phyloP scores from a whole-genome alignment of 108 stramenopile species.

The Fragilariopsis cylindrus region DNA sequence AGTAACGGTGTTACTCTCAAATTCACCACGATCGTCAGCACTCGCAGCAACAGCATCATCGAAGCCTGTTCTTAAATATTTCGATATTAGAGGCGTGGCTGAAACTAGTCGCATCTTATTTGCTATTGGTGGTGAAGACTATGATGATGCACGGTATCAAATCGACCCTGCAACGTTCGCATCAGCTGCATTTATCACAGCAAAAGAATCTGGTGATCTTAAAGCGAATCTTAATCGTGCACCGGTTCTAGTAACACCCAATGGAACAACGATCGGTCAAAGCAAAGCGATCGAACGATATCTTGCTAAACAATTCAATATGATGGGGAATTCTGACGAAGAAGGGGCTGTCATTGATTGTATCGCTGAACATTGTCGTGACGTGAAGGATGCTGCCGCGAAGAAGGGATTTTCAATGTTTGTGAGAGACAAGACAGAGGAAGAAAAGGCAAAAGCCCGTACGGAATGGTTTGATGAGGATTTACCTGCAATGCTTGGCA shows the following conservation, averaged over 20 bases:
- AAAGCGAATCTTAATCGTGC: conserved; percentile 59
- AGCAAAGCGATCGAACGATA: conserved; percentile 66
- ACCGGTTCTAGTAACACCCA: conserved; percentile 54
- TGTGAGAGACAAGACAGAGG: not conserved
- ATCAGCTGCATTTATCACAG: conserved; percentile 54
- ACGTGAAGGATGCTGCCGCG: conserved; percentile 55
- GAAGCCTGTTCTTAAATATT: conserved; percentile 49
- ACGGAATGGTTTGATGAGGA: conserved; percentile 39
- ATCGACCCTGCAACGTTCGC: conserved; percentile 41
- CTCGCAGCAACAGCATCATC: not conserved
- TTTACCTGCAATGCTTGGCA: conserved; percentile 51
- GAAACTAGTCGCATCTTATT: conserved; percentile 54
- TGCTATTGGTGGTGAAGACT: conserved; percentile 44
- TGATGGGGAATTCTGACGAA: conserved; percentile 50
- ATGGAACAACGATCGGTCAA: conserved; percentile 54
- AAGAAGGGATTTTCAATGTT: conserved; percentile 56
- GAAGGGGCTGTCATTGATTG: conserved; percentile 65
- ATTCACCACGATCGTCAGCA: not conserved
- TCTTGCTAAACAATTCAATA: conserved; percentile 36
- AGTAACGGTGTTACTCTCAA: not conserved
- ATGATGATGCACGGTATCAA: conserved; percentile 46
- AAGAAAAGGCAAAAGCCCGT: conserved; percentile 8
- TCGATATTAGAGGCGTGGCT: conserved; percentile 53
- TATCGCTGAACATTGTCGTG: conserved; percentile 66
- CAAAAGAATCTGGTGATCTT: conserved; percentile 56